Evolutionary conservation across 176 grass and related monocot genomes (phyloP), one percentile per base, ranked within the genome.

Genomic region (Avena sativa): DNA sequence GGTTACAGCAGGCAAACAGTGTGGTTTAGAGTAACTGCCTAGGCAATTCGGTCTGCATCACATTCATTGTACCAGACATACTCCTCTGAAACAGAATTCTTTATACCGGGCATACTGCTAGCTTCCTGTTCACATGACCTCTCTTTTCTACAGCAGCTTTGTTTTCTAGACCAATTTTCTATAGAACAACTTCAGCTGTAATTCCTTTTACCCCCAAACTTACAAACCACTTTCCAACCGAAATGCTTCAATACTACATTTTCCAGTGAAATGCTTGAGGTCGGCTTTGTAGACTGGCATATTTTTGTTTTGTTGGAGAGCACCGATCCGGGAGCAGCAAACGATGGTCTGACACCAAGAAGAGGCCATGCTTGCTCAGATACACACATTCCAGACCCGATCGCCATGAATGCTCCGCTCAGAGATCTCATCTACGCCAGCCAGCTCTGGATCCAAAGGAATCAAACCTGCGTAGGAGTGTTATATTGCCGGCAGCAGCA

Each of bases 361-460:
- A 43, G 51, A 3, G 51, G 51, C 3, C 51, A 53, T 53, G 51
- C 51, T 4, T 53, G 51, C 51, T 16, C 76, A 80, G 55, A 57
- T 23, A 26, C 82, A 85, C n/a, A 80, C 32, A 73, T 82, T 83
- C 62, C 79, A 86, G 25, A 11, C 47, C 16, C 67, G 53, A 34
- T 68, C 26, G 43, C 77, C 79, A 90, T 86, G 88, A 90, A 86
- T 86, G 79, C 84, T 49, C 26, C 43, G 0, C 51, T 23, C n/a
- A 32, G 65, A 63, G 53, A 57, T 26, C n/a, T n/a, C 10, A 53
- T 12, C 34, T 43, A 8, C 40, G 12, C 26, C 6, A 40, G 6
- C 36, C 19, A 26, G 81, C 74, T 79, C 81, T 79, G 4, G 74
- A 89, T 86, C 79, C 79, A 78, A 72, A 63, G 79, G 72, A 63